phyloP scores from a whole-genome alignment of 2,329 filamentous ascomycete genomes.

The Alternaria brassicicola region DNA sequence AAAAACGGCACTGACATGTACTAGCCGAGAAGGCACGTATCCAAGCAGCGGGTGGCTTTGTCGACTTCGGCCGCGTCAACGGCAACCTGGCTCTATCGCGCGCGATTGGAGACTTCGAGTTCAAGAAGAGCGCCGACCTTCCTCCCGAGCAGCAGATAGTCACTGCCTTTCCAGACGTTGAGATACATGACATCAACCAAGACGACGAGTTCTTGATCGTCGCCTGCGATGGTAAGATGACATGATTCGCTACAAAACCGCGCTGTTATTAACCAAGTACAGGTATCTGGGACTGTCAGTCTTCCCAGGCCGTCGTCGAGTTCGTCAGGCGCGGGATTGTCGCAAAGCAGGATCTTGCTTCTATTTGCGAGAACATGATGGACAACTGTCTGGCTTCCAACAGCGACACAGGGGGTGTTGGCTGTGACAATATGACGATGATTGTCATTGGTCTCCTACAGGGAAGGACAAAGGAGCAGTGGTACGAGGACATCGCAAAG shows the following conservation, averaged over 20 bases:
- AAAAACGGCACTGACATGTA: slow-evolving; percentile 23
- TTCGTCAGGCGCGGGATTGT: slow-evolving; percentile 96
- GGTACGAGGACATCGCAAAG: slow-evolving; percentile 95
- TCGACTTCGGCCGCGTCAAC: slow-evolving; percentile 98
- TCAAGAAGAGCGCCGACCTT: slow-evolving; percentile 98
- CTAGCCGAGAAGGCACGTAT: slow-evolving; percentile 94
- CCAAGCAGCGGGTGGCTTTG: slow-evolving; percentile 92
- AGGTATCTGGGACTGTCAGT: slow-evolving; percentile 99
- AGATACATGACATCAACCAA: slow-evolving; percentile 84
- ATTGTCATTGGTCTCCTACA: slow-evolving; percentile 84
- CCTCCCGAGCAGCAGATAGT: slow-evolving; percentile 99
- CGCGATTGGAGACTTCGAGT: slow-evolving; percentile 98
- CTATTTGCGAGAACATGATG: slow-evolving; percentile 99
- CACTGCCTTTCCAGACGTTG: slow-evolving; percentile 93
- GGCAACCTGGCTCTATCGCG: slow-evolving; percentile 95
- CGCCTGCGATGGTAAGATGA: slow-evolving; percentile 51
- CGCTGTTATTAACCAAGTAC: slow-evolving; percentile 20
- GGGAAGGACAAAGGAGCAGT: slow-evolving; percentile 93
- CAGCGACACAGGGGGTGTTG: slow-evolving; percentile 96
- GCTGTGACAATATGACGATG: slow-evolving; percentile 99
- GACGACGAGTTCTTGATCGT: slow-evolving; percentile 83
- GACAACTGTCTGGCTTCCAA: slow-evolving; percentile 98
- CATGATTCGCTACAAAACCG: not conserved
- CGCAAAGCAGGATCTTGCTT: slow-evolving; percentile 90
- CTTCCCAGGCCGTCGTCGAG: slow-evolving; percentile 94